Percentiles rank a stretch among this genome's conserved stretches.
These are phyloP conservation scores for Aspergillus heteromorphus DNA, from an alignment of 495 filamentous ascomycete species.

Conservation along the genomic window DNA sequence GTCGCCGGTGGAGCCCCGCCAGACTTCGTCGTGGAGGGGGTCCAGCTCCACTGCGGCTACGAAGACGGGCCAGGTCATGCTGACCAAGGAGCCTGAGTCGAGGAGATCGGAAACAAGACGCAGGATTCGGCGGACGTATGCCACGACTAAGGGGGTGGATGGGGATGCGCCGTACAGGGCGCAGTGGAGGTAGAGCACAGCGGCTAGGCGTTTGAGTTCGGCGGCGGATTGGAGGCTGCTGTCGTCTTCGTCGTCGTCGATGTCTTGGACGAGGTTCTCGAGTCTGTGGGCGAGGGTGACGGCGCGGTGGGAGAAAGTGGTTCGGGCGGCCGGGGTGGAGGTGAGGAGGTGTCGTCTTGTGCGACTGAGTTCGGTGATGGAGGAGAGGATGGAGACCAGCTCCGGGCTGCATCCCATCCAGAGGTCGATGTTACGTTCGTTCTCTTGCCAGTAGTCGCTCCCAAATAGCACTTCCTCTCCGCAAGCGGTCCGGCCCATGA, in stretches of 20 bases:
- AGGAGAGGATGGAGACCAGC: slow-evolving; percentile 34
- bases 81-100: slow-evolving; percentile 23
- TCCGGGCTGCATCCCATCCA: slow-evolving; percentile 47
- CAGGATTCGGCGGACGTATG: slow-evolving; percentile 32
- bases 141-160: slow-evolving; percentile 30
- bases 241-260: slow-evolving; percentile 29
- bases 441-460: slow-evolving; percentile 38
- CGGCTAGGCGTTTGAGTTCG: slow-evolving; percentile 39
- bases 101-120: slow-evolving; percentile 31
- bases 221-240: slow-evolving; percentile 27
- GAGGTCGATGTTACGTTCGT: slow-evolving; percentile 31
- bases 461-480: slow-evolving; percentile 36
- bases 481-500: slow-evolving; percentile 45
- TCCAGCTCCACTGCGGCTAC: slow-evolving; percentile 43
- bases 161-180: slow-evolving; percentile 36
- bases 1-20: slow-evolving; percentile 15
- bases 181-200: slow-evolving; percentile 39
- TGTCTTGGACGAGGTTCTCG: slow-evolving; percentile 31
- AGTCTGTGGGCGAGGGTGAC: slow-evolving; percentile 27
- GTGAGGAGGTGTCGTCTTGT: slow-evolving; percentile 22
- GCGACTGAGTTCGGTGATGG: slow-evolving; percentile 40
- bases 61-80: slow-evolving; percentile 42
- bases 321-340: slow-evolving; percentile 19
- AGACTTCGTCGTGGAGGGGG: slow-evolving; percentile 34
- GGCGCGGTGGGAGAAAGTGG: slow-evolving; percentile 24